Base-by-base conservation (phyloP, 1,139 yeast genomes). In the Kodamaea ohmeri region DNA sequence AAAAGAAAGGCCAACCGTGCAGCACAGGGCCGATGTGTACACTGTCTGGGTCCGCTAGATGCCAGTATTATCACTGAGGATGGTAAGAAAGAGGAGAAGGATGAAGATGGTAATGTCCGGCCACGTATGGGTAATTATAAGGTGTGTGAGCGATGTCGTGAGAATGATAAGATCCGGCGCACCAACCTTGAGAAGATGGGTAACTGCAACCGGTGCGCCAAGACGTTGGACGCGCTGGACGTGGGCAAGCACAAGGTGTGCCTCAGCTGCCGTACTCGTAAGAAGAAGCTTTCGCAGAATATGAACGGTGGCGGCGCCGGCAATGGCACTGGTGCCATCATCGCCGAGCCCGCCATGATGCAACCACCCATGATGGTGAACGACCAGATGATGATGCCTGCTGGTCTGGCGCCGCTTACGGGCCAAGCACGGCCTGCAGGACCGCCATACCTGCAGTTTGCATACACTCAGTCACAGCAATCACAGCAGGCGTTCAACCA, bases 1-100 rank as follows among this genome's bases (percentile, higher is more conserved):
- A 63, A 71, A 4, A 60, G 80, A 36, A 80, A 80, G 49, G 78
- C 79, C 0, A 69, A 66, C 43, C 60, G 87, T 28, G 82, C 78
- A 6, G 78, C 79, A 9, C 74, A 71, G 47, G 86, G 87, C 0
- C 72, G 72, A 49, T 80, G 87, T 59, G 83, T 80, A 6, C 86
- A 80, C 51, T 80, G 87, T 48, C 67, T 80, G 2, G 84, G 84
- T 1, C 80, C 82, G 3, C 65, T 78, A 35, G 78, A 76, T 42
- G 58, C 67, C 7, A 61, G 68, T 29, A 67, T 69, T 24, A 60
- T 66, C 28, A 40, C 40, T 28, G 43, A 38, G 12, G 43, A 40
- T 17, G n/a, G 14, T 8, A 38, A 38, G 27, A 30, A 36, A 27
- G 39, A 36, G 3, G 39, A 34, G 16, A 29, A 32, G 15, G 38